Evolutionary conservation across 2,329 filamentous ascomycete species (phyloP), one percentile per base, ranked within the genome.

Genomic region (Sarocladium brachiariae): DNA sequence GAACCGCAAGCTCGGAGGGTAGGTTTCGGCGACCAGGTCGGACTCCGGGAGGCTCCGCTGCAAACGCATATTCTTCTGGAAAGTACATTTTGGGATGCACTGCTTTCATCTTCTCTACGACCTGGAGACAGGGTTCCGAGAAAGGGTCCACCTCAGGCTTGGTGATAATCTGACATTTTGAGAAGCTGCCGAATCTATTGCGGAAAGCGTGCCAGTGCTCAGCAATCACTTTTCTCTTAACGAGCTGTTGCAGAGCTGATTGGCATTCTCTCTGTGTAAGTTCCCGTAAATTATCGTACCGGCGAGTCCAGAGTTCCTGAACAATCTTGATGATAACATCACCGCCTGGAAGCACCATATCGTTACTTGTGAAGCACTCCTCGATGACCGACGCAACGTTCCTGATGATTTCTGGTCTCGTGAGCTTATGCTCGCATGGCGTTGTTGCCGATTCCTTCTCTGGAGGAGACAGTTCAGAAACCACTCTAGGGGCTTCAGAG

Each of bases 261-360:
- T 71, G 65, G 50, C 62, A 70, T 34, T 65, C 63, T 51, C 67
- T 68, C 37, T 65, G 65, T 25, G 63, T 67, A 2, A 71, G 77
- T 21, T 69, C 65, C 3, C 65, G 60, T 35, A 74, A 63, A 30
- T 61, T 63, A 1, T 61, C 57, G 38, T 73, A 74, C 7, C 62
- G 60, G n/a, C 63, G 63, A 9, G 64, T 59, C 70, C 76, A 81
- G 7, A 72, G 61, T 9, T 65, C 65, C 13, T 69, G 65, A 3
- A 78, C 58, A 2, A 72, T 72, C 51, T 73, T 70, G 64, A 74
- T 78, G 4, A 81, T 61, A 3, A 73, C 65, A 35, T 70, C 67
- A 21, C 74, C 75, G 14, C 75, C 73, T 1, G 78, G 74, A 39
- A 81, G 74, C 1, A 75, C 72, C 0, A 77, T 77, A 2, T 47